phyloP scores from a whole-genome alignment of 345 rosid genomes.

The Salix viminalis region DNA sequence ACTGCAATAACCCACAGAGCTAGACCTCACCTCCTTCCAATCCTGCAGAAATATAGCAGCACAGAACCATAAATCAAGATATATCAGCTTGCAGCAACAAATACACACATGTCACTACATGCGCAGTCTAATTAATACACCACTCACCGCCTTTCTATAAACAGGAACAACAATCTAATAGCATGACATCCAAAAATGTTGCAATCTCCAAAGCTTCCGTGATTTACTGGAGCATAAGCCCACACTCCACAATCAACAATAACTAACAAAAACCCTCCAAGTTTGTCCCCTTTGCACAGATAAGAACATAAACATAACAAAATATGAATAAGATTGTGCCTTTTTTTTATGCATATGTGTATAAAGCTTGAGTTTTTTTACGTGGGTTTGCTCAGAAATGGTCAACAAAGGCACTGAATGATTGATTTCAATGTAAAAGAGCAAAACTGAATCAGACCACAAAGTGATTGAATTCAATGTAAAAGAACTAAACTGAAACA shows the following conservation, averaged over 20 bases:
- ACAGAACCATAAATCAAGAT: not conserved
- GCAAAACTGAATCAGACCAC: not conserved
- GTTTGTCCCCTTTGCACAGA: slow-evolving; percentile 13
- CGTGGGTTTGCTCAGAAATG: not conserved
- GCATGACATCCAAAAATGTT: slow-evolving; percentile 14
- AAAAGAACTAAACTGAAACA: not conserved
- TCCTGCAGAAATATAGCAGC: not conserved
- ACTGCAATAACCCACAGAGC: slow-evolving; percentile 1
- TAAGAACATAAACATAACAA: not conserved
- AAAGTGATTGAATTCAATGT: not conserved
- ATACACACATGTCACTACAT: slow-evolving; percentile 3
- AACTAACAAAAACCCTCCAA: slow-evolving; percentile 25
- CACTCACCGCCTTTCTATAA: slow-evolving; percentile 11
- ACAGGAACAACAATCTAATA: slow-evolving; percentile 13
- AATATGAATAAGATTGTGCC: not conserved
- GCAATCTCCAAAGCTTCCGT: slow-evolving; percentile 32
- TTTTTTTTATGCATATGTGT: not conserved
- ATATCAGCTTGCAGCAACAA: not conserved
- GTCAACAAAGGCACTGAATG: not conserved
- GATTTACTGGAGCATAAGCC: slow-evolving; percentile 36
- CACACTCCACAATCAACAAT: slow-evolving; percentile 31
- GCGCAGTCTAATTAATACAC: not conserved
- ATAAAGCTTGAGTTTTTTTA: not conserved
- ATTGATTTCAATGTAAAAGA: not conserved
- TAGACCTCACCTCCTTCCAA: slow-evolving; percentile 5